Base-by-base conservation (phyloP, 306 rosid genomes). In the Sesbania bispinosa region DNA sequence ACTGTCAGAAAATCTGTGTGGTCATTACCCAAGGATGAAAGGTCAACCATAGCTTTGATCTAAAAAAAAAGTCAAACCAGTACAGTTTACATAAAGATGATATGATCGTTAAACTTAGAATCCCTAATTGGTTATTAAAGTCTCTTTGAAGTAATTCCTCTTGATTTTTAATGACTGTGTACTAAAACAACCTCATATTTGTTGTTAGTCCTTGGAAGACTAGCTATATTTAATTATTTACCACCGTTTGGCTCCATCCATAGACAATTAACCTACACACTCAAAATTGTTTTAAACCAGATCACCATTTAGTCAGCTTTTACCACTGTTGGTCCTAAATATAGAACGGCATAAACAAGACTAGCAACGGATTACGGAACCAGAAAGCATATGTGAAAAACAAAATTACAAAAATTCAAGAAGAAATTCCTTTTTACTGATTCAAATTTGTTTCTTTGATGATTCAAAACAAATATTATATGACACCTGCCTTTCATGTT, bases 261-360 rank as follows among this genome's bases (percentile, higher is more conserved):
- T 41, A 23, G 15, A 23, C 10, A 11, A 13, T 59, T 19, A 48
- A 73, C 23, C 32, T 29, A 58, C 57, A 42, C 55, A 59, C 64
- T 62, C 45, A 53, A 51, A 23, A n/a, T n/a, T n/a, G 48, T 70
- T 61, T 14, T 27, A 30, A 61, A 15, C 6, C 43, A 36, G 14
- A n/a, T 33, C 62, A 73, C n/a, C 59, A 30, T 30, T 18, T 48
- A 62, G 19, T 46, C 63, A 48, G 32, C 62, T 73, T 48, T 61
- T 29, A 73, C 52, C 29, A 48, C 20, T 39, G 36, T 1, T 27
- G n/a, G n/a, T 47, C 27, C 32, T 24, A 67, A 41, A 67, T 60
- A 27, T 48, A 26, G 54, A 69, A 50, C 18, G n/a, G n/a, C n/a
- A n/a, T n/a, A 19, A 48, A 58, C 41, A n/a, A 47, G 41, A 33